Percentiles rank a stretch among this genome's conserved stretches.
These are phyloP conservation scores for Hura crepitans DNA, from an alignment of 441 rosid species.

Conservation along the genomic window DNA sequence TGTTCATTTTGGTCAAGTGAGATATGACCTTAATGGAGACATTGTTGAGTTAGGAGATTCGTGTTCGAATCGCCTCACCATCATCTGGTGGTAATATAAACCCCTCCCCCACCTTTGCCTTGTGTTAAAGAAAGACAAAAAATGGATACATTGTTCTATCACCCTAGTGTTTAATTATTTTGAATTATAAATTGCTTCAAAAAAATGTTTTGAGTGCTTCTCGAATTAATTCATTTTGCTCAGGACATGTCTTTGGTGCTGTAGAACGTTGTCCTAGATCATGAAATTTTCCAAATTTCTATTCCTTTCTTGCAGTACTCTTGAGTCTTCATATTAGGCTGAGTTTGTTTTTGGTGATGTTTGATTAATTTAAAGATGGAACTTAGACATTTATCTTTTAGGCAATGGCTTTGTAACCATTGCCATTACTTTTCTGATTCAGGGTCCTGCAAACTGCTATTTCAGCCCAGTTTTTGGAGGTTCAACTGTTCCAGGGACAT, in stretches of 20 bases:
- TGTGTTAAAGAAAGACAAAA: too few relatives aligned
- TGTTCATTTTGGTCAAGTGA: background rate
- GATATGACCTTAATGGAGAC: background rate
- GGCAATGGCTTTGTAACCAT: constrained; percentile 44
- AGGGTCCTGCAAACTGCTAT: constrained; percentile 65
- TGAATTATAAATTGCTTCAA: background rate
- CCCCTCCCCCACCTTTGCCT: too few relatives aligned
- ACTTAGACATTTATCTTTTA: constrained; percentile 37
- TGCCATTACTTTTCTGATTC: constrained; percentile 34
- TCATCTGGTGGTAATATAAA: too few relatives aligned
- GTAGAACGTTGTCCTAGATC: background rate
- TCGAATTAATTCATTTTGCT: constrained; percentile 4
- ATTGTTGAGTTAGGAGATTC: too few relatives aligned
- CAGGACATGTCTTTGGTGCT: background rate
- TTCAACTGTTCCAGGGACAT: constrained; percentile 41
- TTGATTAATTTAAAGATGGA: constrained; percentile 22
- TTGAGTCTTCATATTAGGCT: background rate
- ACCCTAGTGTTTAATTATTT: background rate
- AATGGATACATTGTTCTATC: background rate
- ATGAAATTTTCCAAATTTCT: background rate
- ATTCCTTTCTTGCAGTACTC: background rate
- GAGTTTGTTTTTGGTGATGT: constrained; percentile 8
- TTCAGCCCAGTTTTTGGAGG: constrained; percentile 46
- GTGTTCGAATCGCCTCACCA: too few relatives aligned
- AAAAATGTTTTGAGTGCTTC: constrained; percentile 2